A percentile compares a stretch with the other conserved stretches of the same genome.
Evolutionary conservation across 2,329 filamentous ascomycete genomes (phyloP).

Genomic region (Daldinia eschscholtzii): DNA sequence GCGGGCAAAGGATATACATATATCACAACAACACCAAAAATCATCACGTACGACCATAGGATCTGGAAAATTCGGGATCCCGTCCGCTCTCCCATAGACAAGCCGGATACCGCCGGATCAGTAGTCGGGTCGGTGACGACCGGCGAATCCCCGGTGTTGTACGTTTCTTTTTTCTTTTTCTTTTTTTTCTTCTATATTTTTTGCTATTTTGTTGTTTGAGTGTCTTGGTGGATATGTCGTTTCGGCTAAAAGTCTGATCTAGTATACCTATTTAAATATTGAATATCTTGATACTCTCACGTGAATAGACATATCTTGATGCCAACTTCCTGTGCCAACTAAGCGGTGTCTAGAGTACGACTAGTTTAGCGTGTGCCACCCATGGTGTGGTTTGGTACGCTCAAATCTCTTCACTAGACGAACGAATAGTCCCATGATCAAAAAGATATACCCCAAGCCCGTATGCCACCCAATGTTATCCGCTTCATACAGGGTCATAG

Average conservation of each 20-base stretch:
- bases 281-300: not conserved
- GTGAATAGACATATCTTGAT: not conserved
- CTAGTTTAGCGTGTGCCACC: not conserved
- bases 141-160: slow-evolving; percentile 1
- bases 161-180: not conserved
- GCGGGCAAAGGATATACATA: not conserved
- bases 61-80: slow-evolving; percentile 2
- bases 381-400: not conserved
- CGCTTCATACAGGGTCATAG: no score
- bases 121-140: slow-evolving; percentile 4
- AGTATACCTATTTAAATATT: not conserved
- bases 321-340: not conserved
- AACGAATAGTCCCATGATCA: not conserved
- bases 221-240: not conserved
- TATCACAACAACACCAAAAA: not conserved
- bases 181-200: not conserved
- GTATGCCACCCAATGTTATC: no score
- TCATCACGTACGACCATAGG: not conserved
- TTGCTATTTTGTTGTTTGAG: not conserved
- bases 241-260: not conserved
- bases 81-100: slow-evolving; percentile 3
- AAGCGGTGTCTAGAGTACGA: not conserved
- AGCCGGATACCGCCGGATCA: not conserved
- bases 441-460: not conserved
- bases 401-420: not conserved